Base-by-base conservation (phyloP, 768 basidiomycete species). In the Russula sp. region DNA sequence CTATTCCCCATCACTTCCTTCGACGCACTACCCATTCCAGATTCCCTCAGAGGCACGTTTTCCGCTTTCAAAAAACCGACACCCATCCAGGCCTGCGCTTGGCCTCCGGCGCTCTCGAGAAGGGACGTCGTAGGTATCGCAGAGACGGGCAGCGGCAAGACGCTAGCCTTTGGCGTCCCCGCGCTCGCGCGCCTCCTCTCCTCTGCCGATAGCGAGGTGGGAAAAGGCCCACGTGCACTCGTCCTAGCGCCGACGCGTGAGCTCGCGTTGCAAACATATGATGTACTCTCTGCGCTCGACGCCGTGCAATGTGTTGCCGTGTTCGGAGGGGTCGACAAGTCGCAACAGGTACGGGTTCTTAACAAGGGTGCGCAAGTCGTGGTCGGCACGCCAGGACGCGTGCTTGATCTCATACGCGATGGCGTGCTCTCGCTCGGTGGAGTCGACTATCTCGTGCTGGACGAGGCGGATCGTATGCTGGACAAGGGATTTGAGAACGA, bases 401-500 rank as follows among this genome's bases (percentile, higher is more conserved):
- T 97, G 64, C 76, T 98, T 67, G 97, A 99, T 77, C 78, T 98
- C n/a, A 85, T 92, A 69, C 83, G 91, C 68, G 91, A 94, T 61
- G 91, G 92, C 40, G 86, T 78, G 34, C 88, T 94, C 68, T 90
- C 94, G 76, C 77, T 98, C 22, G 88, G 88, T 66, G 93, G 90
- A 32, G 94, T 98, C 16, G 80, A 85, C 49, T 99, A 95, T 76
- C 79, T 98, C 24, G 96, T 98, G 11, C 79, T 99, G 65, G 97
- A 99, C 72, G 97, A 99, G 78, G 97, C 97, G 7, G 96, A 98
- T 77, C 83, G 96, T 57, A 98, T 98, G 96, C 80, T 99, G 56
- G 97, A 98, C 74, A 94, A 90, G 75, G 97, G 96, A 0, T 99
- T 99, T 73, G 97, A 99, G 74, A 97, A 98, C 71, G 97, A 98